Evolutionary conservation across 2,329 filamentous ascomycete genomes (phyloP), one percentile per base, ranked within the genome.

Genomic region (Talaromyces sp.): DNA sequence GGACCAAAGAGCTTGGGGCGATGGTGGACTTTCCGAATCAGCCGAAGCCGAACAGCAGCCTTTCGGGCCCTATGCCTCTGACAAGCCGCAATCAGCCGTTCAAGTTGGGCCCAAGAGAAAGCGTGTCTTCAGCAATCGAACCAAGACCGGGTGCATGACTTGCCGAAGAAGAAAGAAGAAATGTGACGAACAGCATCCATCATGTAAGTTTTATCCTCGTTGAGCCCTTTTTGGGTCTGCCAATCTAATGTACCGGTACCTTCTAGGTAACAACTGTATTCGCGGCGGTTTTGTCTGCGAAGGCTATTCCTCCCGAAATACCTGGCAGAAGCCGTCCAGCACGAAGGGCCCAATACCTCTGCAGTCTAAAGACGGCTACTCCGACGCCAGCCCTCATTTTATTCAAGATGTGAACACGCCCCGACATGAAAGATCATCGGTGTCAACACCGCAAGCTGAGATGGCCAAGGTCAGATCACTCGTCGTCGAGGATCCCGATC

Each of bases 81-180:
- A 75, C 53, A 68, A 73, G 51, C 59, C 73, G 54, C 65, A 70
- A 38, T 60, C 70, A 32, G 69, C 75, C 29, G 66, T 74, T 61
- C 73, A 77, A 69, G 66, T 75, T 59, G 70, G 75, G 61, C 70
- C 74, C 14, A 77, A 81, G 64, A 72, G 80, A 61, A 82, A 82
- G 62, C 74, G 80, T 21, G 77, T 80, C 70, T 97, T 97, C 70
- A 96, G 91, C 77, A 96, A 97, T 74, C 85, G 93, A 61, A 97
- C 93, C 21, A 97, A 97, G 78, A 97, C 92, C 10, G 92, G 92
- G 32, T 97, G 93, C 74, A 86, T 96, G 76, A 97, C 93, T 6
- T 97, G 93, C 73, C 84, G 93, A 62, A 85, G 86, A 71, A 85
- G 93, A 61, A 97, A 97, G 83, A 97, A 97, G 85, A 97, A 97